Evolutionary conservation across 2,329 filamentous ascomycete species (phyloP).

Genomic region (Didymellaceae sp.): DNA sequence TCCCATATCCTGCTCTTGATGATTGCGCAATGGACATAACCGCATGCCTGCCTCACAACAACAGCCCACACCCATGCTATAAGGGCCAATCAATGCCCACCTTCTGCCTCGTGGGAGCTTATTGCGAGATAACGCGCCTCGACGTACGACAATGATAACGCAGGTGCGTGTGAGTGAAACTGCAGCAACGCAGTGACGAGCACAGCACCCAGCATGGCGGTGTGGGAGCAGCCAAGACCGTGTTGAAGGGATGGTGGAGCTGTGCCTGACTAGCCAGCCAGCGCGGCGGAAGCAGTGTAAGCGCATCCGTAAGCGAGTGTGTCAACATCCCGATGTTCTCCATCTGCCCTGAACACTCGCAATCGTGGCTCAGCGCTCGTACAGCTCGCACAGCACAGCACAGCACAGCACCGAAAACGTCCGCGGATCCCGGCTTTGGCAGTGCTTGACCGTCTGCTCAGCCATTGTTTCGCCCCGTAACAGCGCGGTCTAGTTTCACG

Average conservation of each 20-base stretch:
- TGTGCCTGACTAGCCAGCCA: slow-evolving; percentile 10
- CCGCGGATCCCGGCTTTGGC: slow-evolving; percentile 5
- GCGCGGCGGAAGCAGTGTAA: slow-evolving; percentile 5
- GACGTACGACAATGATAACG: slow-evolving; percentile 16
- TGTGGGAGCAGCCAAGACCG: slow-evolving; percentile 8
- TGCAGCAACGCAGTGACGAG: slow-evolving; percentile 16
- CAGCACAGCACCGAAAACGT: too few relatives aligned
- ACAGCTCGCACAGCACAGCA: slow-evolving; percentile 1
- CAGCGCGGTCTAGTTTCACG: slow-evolving; percentile 15
- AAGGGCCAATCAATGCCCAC: slow-evolving; percentile 36
- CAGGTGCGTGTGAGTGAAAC: slow-evolving; percentile 16
- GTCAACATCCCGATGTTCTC: neutral
- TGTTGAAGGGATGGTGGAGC: slow-evolving; percentile 18
- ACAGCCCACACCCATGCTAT: slow-evolving; percentile 21
- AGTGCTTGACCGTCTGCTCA: neutral
- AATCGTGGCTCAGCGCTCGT: slow-evolving; percentile 4
- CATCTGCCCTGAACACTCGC: neutral
- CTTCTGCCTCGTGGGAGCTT: slow-evolving; percentile 6
- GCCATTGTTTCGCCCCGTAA: neutral
- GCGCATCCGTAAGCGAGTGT: slow-evolving; percentile 16
- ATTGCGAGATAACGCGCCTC: slow-evolving; percentile 13
- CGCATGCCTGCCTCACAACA: slow-evolving; percentile 29
- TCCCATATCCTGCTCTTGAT: slow-evolving; percentile 19
- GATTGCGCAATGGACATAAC: slow-evolving; percentile 17
- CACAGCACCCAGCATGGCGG: slow-evolving; percentile 18